Percentiles rank a stretch among this genome's conserved stretches.
Evolutionary conservation across 2,329 filamentous ascomycete genomes (phyloP).

Genomic region (Exophiala phaeomuriformis): DNA sequence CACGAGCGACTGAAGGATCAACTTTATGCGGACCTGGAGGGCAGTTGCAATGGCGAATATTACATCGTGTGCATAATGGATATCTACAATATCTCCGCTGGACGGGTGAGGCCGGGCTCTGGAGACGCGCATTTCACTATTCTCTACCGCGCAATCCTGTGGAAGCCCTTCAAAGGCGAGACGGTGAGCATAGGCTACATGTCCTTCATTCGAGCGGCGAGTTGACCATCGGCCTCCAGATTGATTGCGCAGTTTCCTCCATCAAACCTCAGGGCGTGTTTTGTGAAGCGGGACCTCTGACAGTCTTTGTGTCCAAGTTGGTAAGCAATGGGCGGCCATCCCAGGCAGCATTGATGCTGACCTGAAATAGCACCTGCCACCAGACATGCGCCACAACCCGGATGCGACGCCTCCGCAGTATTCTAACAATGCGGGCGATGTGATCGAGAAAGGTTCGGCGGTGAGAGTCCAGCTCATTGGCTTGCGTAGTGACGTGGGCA

Average conservation of each 20-base stretch:
- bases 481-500: conserved; percentile 83
- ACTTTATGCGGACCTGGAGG: conserved; percentile 87
- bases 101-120: conserved; percentile 82
- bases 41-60: conserved; percentile 88
- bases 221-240: conserved; percentile 45
- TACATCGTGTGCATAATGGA: conserved; percentile 98
- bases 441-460: conserved; percentile 89
- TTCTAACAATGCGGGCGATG: conserved; percentile 82
- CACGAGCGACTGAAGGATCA: conserved; percentile 83
- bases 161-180: conserved; percentile 96
- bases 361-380: conserved; percentile 56
- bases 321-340: conserved; percentile 6
- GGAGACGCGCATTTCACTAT: conserved; percentile 93
- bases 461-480: conserved; percentile 92
- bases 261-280: conserved; percentile 87
- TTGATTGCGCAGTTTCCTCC: conserved; percentile 86
- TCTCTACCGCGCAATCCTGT: conserved; percentile 90
- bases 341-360: conserved; percentile 14
- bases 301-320: conserved; percentile 47
- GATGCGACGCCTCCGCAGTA: conserved; percentile 96
- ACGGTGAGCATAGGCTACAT: conserved; percentile 51
- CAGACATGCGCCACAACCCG: conserved; percentile 86
- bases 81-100: conserved; percentile 88
- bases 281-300: conserved; percentile 43
- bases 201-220: background rate